Evolutionary conservation across 768 basidiomycete species (phyloP), one percentile per base, ranked within the genome.

Genomic region (Podaxis sp.): DNA sequence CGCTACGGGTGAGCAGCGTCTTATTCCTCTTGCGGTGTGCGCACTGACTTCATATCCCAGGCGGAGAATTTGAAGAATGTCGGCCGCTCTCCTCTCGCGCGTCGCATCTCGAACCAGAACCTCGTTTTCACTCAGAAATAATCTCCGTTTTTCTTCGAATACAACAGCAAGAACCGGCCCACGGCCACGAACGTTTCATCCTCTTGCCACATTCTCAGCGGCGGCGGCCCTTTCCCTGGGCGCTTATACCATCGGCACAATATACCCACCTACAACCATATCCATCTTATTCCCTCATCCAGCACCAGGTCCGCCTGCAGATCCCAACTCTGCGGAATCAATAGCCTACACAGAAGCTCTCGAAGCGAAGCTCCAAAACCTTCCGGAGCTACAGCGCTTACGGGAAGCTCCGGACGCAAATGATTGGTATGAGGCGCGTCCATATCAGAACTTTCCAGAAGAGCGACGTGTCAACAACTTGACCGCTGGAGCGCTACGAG

Each of bases 401-500:
- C 79, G 91, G 43, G 64, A 71, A 13, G 72, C 77, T 37, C 74
- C 76, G 2, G 85, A 87, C 60, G 76, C 82, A 0, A 73, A 77
- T 29, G 80, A 83, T 41, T 92, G 90, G 90, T 92, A 93, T 68
- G 91, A 90, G 72, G 78, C 81, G 22, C 84, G 93, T 55, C 94
- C 93, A 41, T 94, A 92, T 72, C 73, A 75, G 12, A 75, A 79
- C 17, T 84, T 87, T 27, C 88, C 94, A 0, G 88, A 89, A 63
- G 87, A 90, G 61, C 77, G 86, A 58, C 80, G 89, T 1, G 89
- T 88, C 59, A 94, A 99, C 74, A 90, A 85, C 64, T 78, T 99
- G 54, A 91, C 93, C 0, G 87, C 88, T 2, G 94, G 94, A 3
- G 82, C 93, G 1, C 79, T 99, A n/a, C 78, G 88, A 27, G 96